Evolutionary conservation across 176 grass and related monocot species (phyloP), one percentile per base, ranked within the genome.

Genomic region (Bonia amplexicaulis): DNA sequence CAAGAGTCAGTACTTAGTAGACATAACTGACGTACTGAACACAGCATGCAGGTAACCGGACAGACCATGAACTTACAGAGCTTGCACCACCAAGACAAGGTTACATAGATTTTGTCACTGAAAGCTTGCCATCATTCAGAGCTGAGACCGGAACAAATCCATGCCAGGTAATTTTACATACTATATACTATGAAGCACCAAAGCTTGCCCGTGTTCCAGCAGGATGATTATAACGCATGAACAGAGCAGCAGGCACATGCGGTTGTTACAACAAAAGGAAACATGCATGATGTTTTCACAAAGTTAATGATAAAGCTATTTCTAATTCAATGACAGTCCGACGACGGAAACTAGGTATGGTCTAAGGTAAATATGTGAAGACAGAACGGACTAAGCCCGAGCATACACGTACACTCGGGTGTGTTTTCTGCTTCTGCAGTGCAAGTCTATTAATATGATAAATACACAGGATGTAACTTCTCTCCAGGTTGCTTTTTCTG

Each of bases 331-430:
- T 40, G 66, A 76, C 48, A 74, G 35, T 25, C 37, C 68, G 58
- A 76, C 53, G 22, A 69, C 12, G 6, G 23, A 27, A 72, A 19
- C 82, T 85, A 88, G 66, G 73, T 85, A 81, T 88, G 64, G 54
- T 85, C 82, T 85, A 88, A 66, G 67, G 76, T 64, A 85, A 81
- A 85, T 66, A 79, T 91, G 80, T 88, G 60, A 82, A 77, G 59
- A 83, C 61, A 72, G 51, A 84, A 45, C 62, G 6, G 69, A 66
- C 67, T 52, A 63, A 7, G 48, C 76, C 44, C 20, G 16, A 73
- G 77, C 73, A 85, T 48, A 81, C 75, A 58, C 8, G 52, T 72
- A 68, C 44, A 49, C 60, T 84, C 53, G 1, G 54, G 59, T 76
- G 22, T 29, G 79, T 78, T 72, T 88, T 85, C 82, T 77, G 55